Evolutionary conservation across 371 early-diverging fungal genomes (phyloP).

Genomic region (Rhizopus delemar): DNA sequence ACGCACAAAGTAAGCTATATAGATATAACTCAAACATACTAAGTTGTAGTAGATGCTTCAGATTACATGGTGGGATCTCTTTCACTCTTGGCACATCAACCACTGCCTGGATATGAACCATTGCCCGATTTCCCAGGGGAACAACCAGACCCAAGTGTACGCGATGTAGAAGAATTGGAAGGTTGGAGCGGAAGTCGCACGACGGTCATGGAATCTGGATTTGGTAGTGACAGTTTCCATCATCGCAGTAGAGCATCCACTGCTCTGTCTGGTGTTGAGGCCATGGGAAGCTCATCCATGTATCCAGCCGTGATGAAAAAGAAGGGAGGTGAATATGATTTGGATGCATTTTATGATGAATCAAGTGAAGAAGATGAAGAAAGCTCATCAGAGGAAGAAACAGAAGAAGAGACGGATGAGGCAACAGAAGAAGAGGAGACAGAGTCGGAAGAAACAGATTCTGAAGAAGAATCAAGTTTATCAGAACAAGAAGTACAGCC

Average conservation of each 20-base stretch:
- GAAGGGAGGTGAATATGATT: slow-evolving; percentile 55
- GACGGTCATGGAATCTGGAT: slow-evolving; percentile 51
- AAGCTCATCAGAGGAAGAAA: slow-evolving; percentile 23
- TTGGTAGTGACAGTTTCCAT: slow-evolving; percentile 55
- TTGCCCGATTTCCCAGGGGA: slow-evolving; percentile 82
- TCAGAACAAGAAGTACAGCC: neutral
- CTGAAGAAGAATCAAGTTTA: slow-evolving; percentile 15
- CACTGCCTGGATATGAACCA: slow-evolving; percentile 74
- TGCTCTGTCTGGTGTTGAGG: slow-evolving; percentile 49
- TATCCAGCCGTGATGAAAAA: slow-evolving; percentile 39
- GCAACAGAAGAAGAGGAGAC: slow-evolving; percentile 6
- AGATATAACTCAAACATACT: neutral
- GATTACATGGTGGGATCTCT: slow-evolving; percentile 80
- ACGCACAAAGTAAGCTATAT: slow-evolving; percentile 23
- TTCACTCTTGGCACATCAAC: slow-evolving; percentile 75
- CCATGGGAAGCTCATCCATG: slow-evolving; percentile 36
- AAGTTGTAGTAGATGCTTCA: slow-evolving; percentile 42
- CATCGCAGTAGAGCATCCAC: slow-evolving; percentile 41
- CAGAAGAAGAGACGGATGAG: slow-evolving; percentile 25
- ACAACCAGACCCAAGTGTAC: slow-evolving; percentile 68
- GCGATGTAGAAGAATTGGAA: slow-evolving; percentile 54
- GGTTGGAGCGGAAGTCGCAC: slow-evolving; percentile 52
- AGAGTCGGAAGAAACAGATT: slow-evolving; percentile 7
- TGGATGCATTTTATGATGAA: slow-evolving; percentile 64
- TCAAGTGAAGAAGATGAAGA: slow-evolving; percentile 35